phyloP scores from a whole-genome alignment of 305 asterid species.

The Fraxinus latifolia region DNA sequence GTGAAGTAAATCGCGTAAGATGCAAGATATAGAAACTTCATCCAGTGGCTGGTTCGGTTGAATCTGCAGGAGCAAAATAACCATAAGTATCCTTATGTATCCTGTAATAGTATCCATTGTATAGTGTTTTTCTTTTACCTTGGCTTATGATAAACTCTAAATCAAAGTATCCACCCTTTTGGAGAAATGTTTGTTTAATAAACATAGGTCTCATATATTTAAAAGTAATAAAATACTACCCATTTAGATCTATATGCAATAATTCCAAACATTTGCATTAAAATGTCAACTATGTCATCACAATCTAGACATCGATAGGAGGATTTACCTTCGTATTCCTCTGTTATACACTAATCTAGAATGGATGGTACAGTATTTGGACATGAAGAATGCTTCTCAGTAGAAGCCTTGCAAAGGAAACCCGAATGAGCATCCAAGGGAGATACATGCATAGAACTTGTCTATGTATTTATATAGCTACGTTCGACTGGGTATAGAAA shows the following conservation, averaged over 20 bases:
- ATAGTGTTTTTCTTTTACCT: background rate
- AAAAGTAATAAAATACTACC: background rate
- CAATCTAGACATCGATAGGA: background rate
- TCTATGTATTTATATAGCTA: background rate
- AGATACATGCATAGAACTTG: conserved; percentile 8
- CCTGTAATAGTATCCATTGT: background rate
- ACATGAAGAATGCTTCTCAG: background rate
- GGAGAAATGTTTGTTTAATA: background rate
- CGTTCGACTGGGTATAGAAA: background rate
- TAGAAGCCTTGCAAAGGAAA: conserved; percentile 9
- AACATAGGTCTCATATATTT: background rate
- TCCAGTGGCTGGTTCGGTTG: conserved; percentile 92
- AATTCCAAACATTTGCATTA: background rate
- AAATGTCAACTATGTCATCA: conserved; percentile 9
- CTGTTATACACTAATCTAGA: conserved; percentile 14
- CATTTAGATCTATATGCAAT: conserved; percentile 4
- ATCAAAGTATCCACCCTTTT: background rate
- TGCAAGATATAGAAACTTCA: conserved; percentile 32
- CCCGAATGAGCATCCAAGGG: conserved; percentile 8
- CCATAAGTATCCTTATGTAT: conserved; percentile 12
- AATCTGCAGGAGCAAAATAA: conserved; percentile 50
- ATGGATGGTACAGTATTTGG: background rate
- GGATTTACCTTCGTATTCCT: conserved; percentile 16
- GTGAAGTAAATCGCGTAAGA: conserved; percentile 69
- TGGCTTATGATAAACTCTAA: background rate